Evolutionary conservation across 139 green algal species (phyloP).

Genomic region (Chlorella sp.): DNA sequence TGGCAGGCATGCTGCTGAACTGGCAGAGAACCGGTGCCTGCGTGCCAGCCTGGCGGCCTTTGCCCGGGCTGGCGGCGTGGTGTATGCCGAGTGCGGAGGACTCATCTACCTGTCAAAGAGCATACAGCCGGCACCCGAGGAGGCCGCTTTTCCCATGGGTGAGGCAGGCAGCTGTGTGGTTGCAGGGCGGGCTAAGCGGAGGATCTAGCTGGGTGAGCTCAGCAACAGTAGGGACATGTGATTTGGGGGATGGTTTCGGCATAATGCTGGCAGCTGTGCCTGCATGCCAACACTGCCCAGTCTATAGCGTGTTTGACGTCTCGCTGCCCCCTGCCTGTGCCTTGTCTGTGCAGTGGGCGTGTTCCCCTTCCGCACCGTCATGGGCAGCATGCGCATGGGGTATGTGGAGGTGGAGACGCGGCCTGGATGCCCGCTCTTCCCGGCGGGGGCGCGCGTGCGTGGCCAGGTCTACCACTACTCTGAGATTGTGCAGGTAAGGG

Average conservation of each 20-base stretch:
- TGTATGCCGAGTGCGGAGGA: constrained; percentile 92
- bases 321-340: not conserved
- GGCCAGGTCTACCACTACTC: constrained; percentile 81
- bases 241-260: not conserved
- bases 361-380: constrained; percentile 85
- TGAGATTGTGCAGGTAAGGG: constrained; percentile 71
- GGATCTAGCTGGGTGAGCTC: not conserved
- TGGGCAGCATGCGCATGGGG: constrained; percentile 68
- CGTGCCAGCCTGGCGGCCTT: constrained; percentile 78
- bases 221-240: not conserved
- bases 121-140: constrained; percentile 53
- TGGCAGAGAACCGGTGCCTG: constrained; percentile 76
- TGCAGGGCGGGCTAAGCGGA: not conserved
- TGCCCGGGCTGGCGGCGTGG: constrained; percentile 81
- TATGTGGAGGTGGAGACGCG: constrained; percentile 77
- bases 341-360: constrained; percentile 68
- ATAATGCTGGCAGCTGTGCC: not conserved
- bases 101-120: constrained; percentile 87
- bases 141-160: constrained; percentile 51
- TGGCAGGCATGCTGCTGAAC: constrained; percentile 58
- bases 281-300: not conserved
- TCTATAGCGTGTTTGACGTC: not conserved
- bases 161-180: not conserved
- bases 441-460: constrained; percentile 55
- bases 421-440: constrained; percentile 70